Evolutionary conservation across 768 basidiomycete genomes (phyloP).

Genomic region (Amanita brunnescens): DNA sequence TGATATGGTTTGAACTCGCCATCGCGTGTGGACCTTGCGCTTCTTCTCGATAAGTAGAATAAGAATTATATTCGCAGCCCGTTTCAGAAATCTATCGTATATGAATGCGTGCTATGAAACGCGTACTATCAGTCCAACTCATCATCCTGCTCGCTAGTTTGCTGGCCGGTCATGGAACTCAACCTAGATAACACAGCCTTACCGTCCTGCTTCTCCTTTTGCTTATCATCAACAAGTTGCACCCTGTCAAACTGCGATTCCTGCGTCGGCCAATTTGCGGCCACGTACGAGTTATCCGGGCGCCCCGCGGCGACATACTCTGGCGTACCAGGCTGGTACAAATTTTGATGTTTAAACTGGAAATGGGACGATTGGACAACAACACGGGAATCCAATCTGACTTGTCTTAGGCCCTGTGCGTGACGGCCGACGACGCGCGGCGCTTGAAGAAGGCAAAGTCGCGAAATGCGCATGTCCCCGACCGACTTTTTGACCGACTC

Average conservation of each 20-base stretch:
- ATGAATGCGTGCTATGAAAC: too few species aligned
- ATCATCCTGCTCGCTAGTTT: too few species aligned
- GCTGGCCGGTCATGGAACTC: too few species aligned
- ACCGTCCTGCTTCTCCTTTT: too few species aligned
- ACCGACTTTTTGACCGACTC: conserved; percentile 16
- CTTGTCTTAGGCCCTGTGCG: conserved; percentile 30
- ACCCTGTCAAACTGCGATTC: too few species aligned
- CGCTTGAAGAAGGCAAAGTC: conserved; percentile 21
- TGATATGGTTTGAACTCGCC: too few species aligned
- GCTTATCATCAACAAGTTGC: neutral
- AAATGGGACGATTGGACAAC: conserved; percentile 14
- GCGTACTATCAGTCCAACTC: neutral
- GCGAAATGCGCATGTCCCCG: conserved; percentile 23
- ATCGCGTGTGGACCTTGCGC: too few species aligned
- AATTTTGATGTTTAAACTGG: conserved; percentile 31
- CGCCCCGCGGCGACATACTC: conserved; percentile 31
- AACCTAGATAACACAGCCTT: too few species aligned
- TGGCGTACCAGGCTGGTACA: conserved; percentile 38
- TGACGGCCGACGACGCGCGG: conserved; percentile 38
- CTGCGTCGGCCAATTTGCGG: too few species aligned
- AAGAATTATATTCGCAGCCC: too few species aligned
- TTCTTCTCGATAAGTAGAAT: too few species aligned
- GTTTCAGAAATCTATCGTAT: too few species aligned
- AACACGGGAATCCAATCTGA: conserved; percentile 24
- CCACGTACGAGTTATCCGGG: neutral